Evolutionary conservation across 768 basidiomycete genomes (phyloP).

Genomic region (Amanita subjunquillea): DNA sequence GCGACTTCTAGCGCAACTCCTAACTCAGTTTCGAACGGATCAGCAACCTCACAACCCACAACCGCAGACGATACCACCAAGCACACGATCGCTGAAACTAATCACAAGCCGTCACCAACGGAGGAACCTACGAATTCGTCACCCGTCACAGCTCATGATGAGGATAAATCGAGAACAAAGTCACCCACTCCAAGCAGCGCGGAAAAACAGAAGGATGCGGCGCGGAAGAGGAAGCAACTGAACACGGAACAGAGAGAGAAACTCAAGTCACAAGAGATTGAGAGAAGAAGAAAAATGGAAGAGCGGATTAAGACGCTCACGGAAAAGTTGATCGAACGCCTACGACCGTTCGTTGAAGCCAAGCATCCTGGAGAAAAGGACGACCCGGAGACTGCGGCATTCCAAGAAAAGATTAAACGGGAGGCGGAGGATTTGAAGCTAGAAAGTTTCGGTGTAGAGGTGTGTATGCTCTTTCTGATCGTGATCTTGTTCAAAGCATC

Average conservation of each 20-base stretch:
- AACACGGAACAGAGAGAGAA: slow-evolving; percentile 81
- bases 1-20: slow-evolving; percentile 1
- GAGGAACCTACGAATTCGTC: slow-evolving; percentile 3
- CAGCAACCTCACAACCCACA: neutral
- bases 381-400: slow-evolving; percentile 76
- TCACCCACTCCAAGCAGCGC: slow-evolving; percentile 17
- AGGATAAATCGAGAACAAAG: neutral
- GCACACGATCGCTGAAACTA: slow-evolving; percentile 7
- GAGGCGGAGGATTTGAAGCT: slow-evolving; percentile 95
- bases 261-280: slow-evolving; percentile 71
- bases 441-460: slow-evolving; percentile 96
- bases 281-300: slow-evolving; percentile 71
- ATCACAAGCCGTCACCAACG: slow-evolving; percentile 7
- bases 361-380: slow-evolving; percentile 69
- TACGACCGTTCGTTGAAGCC: slow-evolving; percentile 88
- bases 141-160: neutral
- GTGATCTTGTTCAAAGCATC: neutral
- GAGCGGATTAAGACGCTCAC: slow-evolving; percentile 67
- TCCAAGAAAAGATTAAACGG: slow-evolving; percentile 62
- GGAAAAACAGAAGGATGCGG: slow-evolving; percentile 30
- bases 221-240: slow-evolving; percentile 40
- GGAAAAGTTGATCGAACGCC: slow-evolving; percentile 70
- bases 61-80: slow-evolving; percentile 9
- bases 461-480: slow-evolving; percentile 20
- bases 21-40: neutral